Evolutionary conservation across 2,329 filamentous ascomycete genomes (phyloP), one percentile per base, ranked within the genome.

Genomic region (Paraphaeosphaeria sporulosa): DNA sequence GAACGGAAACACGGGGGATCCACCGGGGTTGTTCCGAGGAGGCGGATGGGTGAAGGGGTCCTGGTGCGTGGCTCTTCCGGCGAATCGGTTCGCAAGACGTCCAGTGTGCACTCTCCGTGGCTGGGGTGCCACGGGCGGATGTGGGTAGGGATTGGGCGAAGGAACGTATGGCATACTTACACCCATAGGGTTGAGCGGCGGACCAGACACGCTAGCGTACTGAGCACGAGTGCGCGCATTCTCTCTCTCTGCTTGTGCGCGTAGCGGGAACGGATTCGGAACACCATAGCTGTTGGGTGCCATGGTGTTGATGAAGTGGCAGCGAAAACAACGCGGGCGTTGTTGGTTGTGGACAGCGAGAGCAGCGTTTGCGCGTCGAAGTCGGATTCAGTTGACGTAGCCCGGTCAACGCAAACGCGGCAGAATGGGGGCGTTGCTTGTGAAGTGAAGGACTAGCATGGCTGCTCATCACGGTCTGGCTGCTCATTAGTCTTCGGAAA

Each of bases 1-100:
- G 27, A 30, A 30, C 27, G 27, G 27, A 30, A 30, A 30, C 27
- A 8, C 27, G 8, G 27, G 27, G 4, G 23, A 3, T 27, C 17
- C 17, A 19, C 38, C 40, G 23, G 9, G 12, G 13, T 6, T 2
- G 36, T 1, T 13, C 36, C 46, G 19, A 25, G 42, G n/a, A n/a
- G n/a, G 9, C 13, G 52, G 30, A n/a, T 55, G 42, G 19, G 4
- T 15, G 25, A 10, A 36, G 7, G 17, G 15, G 17, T 25, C 30
- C n/a, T 32, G 51, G 21, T 47, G 40, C 12, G 23, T 36, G 23
- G 52, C 46, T n/a, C 34, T 47, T 23, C 52, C 27, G 10, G 47
- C 25, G 42, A 34, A 47, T 10, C 52, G 52, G 27, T 47, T 47
- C 30, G 52, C 52, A 13, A 55, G 52, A 15, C 52, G 42, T 46